Evolutionary conservation across 495 filamentous ascomycete species (phyloP).

Genomic region (Daldinia vernicosa): DNA sequence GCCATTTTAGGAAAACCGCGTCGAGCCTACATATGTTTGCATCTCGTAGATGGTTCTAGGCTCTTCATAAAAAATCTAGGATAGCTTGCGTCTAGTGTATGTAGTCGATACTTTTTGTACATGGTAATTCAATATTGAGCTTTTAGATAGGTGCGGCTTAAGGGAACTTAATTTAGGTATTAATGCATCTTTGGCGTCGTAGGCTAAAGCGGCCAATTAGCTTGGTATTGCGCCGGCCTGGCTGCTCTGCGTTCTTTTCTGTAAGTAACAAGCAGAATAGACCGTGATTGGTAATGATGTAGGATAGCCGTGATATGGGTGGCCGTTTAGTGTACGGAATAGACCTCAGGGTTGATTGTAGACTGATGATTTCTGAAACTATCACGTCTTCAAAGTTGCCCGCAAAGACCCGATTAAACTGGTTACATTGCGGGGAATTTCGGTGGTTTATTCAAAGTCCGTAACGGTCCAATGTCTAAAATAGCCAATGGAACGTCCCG

Average conservation of each 20-base stretch:
- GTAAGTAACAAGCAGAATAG: slow-evolving; percentile 14
- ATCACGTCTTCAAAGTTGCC: slow-evolving; percentile 25
- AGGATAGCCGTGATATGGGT: slow-evolving; percentile 17
- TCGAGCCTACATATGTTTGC: slow-evolving; percentile 22
- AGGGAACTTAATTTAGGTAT: slow-evolving; percentile 40
- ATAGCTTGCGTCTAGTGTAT: slow-evolving; percentile 8
- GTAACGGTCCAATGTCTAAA: slow-evolving; percentile 12
- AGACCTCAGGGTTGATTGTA: not conserved
- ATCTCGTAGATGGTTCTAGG: slow-evolving; percentile 36
- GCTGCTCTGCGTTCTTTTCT: slow-evolving; percentile 3
- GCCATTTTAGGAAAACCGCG: slow-evolving; percentile 33
- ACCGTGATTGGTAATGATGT: slow-evolving; percentile 19
- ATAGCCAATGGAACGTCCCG: slow-evolving; percentile 25
- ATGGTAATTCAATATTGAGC: slow-evolving; percentile 15
- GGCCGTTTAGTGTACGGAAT: no score
- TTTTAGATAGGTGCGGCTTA: slow-evolving; percentile 34
- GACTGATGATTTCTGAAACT: slow-evolving; percentile 27
- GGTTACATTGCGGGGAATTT: slow-evolving; percentile 37
- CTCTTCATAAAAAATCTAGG: slow-evolving; percentile 5
- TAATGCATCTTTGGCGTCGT: slow-evolving; percentile 31
- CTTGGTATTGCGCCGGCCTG: slow-evolving; percentile 31
- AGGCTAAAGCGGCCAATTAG: slow-evolving; percentile 40
- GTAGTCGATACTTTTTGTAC: slow-evolving; percentile 11
- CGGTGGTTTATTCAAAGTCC: slow-evolving; percentile 23
- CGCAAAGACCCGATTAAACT: slow-evolving; percentile 33